A percentile compares a stretch with the other conserved stretches of the same genome.
phyloP scores from a whole-genome alignment of 2,329 filamentous ascomycete species.

The Stachybotrys elegans region DNA sequence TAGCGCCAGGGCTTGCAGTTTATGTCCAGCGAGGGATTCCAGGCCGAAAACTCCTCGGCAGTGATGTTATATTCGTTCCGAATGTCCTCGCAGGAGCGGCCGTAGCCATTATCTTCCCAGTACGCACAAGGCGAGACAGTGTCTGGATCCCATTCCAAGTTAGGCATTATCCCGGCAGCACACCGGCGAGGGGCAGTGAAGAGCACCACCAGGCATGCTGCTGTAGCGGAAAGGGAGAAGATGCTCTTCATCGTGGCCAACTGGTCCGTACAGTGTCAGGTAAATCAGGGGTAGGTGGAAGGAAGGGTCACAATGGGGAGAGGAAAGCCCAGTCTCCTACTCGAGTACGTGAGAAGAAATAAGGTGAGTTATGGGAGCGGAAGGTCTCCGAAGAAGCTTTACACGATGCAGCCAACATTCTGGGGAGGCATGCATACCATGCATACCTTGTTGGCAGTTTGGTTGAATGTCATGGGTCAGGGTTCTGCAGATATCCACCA shows the following conservation, averaged over 20 bases:
- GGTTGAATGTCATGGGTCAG: too few species aligned
- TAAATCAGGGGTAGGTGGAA: too few species aligned
- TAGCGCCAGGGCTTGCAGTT: conserved; percentile 14
- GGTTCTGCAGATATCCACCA: too few species aligned
- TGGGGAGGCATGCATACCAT: too few species aligned
- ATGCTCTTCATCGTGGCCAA: background rate
- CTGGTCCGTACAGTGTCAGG: too few species aligned
- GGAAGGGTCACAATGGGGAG: too few species aligned
- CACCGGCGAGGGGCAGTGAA: background rate
- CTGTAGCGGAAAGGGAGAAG: background rate
- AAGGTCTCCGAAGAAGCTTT: too few species aligned
- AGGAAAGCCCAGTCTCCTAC: too few species aligned
- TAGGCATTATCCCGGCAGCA: background rate
- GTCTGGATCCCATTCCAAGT: conserved; percentile 2
- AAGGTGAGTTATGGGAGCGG: too few species aligned
- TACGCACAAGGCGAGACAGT: conserved; percentile 6
- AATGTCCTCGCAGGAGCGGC: conserved; percentile 9
- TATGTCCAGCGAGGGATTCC: conserved; percentile 17
- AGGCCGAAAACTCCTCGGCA: conserved; percentile 11
- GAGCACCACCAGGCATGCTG: background rate
- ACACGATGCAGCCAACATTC: too few species aligned
- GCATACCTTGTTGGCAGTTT: too few species aligned
- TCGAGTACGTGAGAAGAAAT: too few species aligned
- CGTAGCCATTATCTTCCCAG: conserved; percentile 10
- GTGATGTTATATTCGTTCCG: conserved; percentile 8